Percentiles rank a stretch among this genome's conserved stretches.
phyloP scores from a whole-genome alignment of 257 asterid species.

The Parsonsia alboflavescens region DNA sequence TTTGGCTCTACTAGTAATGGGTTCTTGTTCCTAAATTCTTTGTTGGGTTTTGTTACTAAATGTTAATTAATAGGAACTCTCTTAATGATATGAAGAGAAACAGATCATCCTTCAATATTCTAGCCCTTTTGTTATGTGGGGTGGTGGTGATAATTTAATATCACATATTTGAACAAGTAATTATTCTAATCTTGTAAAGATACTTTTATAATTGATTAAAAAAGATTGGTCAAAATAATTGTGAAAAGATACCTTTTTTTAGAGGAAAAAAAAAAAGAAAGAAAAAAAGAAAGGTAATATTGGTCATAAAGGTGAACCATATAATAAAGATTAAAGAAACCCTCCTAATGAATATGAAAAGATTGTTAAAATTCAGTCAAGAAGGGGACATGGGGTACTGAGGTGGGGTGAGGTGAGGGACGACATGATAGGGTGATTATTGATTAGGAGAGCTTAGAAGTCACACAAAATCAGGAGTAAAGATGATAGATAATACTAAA shows the following conservation, averaged over 20 bases:
- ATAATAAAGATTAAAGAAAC: not conserved
- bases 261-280: not conserved
- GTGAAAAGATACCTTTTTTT: not conserved
- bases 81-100: not conserved
- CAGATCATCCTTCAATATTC: not conserved
- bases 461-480: not conserved
- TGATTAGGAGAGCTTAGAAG: constrained; percentile 6
- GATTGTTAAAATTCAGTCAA: not conserved
- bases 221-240: not conserved
- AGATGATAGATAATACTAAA: not conserved
- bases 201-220: too few relatives aligned
- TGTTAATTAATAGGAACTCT: not conserved
- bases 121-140: not conserved
- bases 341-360: too few relatives aligned
- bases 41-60: not conserved
- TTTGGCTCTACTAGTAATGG: not conserved
- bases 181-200: not conserved
- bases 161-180: not conserved
- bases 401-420: not conserved
- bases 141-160: not conserved
- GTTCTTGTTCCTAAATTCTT: not conserved
- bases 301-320: not conserved
- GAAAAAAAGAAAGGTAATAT: too few relatives aligned
- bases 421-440: not conserved
- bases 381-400: not conserved